phyloP scores from a whole-genome alignment of 495 filamentous ascomycete species.

The Platismatia glauca region DNA sequence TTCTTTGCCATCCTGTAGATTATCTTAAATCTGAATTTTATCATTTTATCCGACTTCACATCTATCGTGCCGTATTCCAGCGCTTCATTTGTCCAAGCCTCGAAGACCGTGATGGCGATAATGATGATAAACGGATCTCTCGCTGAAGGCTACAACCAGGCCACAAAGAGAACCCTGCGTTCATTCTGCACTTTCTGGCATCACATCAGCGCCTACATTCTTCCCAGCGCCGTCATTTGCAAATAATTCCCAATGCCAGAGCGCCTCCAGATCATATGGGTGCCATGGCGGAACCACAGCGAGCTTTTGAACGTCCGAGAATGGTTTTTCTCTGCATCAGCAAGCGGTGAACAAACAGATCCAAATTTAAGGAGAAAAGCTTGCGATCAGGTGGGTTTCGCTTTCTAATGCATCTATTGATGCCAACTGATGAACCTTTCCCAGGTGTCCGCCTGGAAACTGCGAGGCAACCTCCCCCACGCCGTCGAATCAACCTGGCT shows the following conservation, averaged over 20 bases:
- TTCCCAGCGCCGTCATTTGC: no score
- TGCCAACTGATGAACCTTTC: background rate
- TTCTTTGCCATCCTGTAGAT: no score
- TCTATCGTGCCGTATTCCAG: background rate
- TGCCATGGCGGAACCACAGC: slow-evolving; percentile 61
- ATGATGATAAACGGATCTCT: no score
- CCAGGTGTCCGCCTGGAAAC: slow-evolving; percentile 48
- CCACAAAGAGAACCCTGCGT: no score
- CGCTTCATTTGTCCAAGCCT: background rate
- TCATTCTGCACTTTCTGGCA: background rate
- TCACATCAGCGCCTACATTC: background rate
- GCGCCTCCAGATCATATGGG: slow-evolving; percentile 55
- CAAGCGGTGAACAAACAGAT: slow-evolving; percentile 26
- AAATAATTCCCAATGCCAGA: slow-evolving; percentile 5
- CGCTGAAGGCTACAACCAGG: background rate
- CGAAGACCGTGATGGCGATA: background rate
- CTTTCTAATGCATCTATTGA: background rate
- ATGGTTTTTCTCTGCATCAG: slow-evolving; percentile 52
- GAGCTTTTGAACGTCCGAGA: slow-evolving; percentile 59
- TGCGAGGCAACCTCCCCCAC: slow-evolving; percentile 69
- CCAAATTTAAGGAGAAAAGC: slow-evolving; percentile 36
- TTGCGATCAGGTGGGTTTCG: slow-evolving; percentile 37
- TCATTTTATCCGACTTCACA: no score
- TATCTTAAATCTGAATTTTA: no score
- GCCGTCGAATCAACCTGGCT: slow-evolving; percentile 74